Percentiles rank a stretch among this genome's conserved stretches.
Conservation (phyloP, 305 asterid genomes). For the Fraxinus floribunda region DNA sequence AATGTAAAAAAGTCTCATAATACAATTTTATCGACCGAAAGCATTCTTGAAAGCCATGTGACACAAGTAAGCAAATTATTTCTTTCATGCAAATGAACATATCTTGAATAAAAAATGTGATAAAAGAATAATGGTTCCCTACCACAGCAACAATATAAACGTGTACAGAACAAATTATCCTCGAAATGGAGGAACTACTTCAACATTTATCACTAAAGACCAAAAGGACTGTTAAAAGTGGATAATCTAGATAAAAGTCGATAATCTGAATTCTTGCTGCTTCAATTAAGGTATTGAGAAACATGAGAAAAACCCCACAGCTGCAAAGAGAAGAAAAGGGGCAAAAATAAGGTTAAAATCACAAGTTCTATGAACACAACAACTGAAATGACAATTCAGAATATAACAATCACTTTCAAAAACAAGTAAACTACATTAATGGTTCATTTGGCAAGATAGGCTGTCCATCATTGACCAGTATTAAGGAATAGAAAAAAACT, state of each 20-base stretch:
- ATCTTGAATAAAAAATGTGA: background rate
- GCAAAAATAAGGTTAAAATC: background rate
- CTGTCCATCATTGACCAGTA: background rate
- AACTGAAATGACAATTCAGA: background rate
- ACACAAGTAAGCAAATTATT: background rate
- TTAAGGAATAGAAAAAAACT: background rate
- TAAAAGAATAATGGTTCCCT: background rate
- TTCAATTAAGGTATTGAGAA: slow-evolving; percentile 55
- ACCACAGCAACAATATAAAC: background rate
- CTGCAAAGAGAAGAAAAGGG: slow-evolving; percentile 44
- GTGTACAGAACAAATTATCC: background rate
- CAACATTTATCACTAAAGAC: slow-evolving; percentile 7
- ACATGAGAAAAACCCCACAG: slow-evolving; percentile 88
- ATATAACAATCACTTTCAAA: background rate
- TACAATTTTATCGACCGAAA: background rate
- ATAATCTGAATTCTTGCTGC: slow-evolving; percentile 20
- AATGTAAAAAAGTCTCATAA: background rate
- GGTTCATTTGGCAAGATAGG: background rate
- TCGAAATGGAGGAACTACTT: background rate
- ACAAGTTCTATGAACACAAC: background rate
- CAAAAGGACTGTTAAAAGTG: slow-evolving; percentile 27
- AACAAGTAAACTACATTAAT: background rate
- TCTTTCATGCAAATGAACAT: background rate
- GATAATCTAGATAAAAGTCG: slow-evolving; percentile 16
- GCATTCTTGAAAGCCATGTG: background rate